A percentile compares a stretch with the other conserved stretches of the same genome.
Evolutionary conservation across 176 grass and related monocot genomes (phyloP).

Genomic region (Carex parvula): DNA sequence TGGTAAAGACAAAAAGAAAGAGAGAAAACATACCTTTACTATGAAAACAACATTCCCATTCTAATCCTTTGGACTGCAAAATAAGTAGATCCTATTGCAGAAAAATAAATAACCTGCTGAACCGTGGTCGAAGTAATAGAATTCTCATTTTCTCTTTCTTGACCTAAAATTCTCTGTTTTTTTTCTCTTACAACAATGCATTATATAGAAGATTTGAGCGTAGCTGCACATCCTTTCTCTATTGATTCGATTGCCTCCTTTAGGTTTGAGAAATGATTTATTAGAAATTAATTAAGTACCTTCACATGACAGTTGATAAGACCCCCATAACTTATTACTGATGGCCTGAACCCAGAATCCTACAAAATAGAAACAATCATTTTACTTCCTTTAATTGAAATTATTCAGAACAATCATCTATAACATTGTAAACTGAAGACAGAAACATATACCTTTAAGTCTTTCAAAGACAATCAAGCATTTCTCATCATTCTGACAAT

Average conservation of each 20-base stretch:
- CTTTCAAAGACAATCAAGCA: constrained; percentile 84
- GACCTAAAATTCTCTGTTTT: constrained; percentile 71
- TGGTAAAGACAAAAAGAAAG: background rate
- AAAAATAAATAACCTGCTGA: constrained; percentile 61
- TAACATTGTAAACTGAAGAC: background rate
- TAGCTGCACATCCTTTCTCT: constrained; percentile 60
- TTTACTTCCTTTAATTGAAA: constrained; percentile 23
- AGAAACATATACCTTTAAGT: constrained; percentile 54
- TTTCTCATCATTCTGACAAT: constrained; percentile 71
- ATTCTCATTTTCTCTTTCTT: constrained; percentile 70
- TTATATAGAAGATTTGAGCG: constrained; percentile 69
- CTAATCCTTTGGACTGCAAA: constrained; percentile 77
- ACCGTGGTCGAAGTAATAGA: constrained; percentile 83
- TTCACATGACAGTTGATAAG: constrained; percentile 90
- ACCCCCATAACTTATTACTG: constrained; percentile 85
- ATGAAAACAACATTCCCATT: constrained; percentile 98
- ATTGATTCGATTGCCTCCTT: constrained; percentile 37
- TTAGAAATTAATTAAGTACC: constrained; percentile 36
- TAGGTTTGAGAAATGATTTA: constrained; percentile 60
- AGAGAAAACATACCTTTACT: constrained; percentile 62
- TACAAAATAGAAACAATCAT: constrained; percentile 36
- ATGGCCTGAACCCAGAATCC: constrained; percentile 76
- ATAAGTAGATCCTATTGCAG: constrained; percentile 5
- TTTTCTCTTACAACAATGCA: constrained; percentile 66
- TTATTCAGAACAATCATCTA: background rate